phyloP scores from a whole-genome alignment of 345 rosid species.

The Citrus hindsii region DNA sequence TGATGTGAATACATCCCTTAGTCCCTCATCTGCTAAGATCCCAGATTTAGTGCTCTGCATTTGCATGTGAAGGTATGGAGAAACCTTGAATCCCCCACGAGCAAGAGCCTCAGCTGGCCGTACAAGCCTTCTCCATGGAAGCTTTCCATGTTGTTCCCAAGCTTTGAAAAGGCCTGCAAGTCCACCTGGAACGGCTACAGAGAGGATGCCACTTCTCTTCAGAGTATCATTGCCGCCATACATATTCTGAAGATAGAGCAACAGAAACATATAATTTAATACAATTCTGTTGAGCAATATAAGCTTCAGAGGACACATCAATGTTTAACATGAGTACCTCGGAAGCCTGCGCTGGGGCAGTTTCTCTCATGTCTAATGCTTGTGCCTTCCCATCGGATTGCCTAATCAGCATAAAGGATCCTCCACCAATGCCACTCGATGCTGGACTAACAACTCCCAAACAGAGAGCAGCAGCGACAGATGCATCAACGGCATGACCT shows the following conservation, averaged over 20 bases:
- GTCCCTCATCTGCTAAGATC: constrained; percentile 52
- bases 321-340: constrained; percentile 26
- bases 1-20: constrained; percentile 31
- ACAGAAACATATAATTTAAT: background rate
- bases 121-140: constrained; percentile 53
- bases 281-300: background rate
- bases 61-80: constrained; percentile 51
- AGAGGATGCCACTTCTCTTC: constrained; percentile 45
- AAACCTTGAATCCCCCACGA: constrained; percentile 41
- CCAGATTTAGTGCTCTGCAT: constrained; percentile 25
- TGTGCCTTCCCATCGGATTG: constrained; percentile 27
- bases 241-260: constrained; percentile 42
- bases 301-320: too few species aligned
- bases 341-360: constrained; percentile 54
- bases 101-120: constrained; percentile 49
- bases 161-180: constrained; percentile 51
- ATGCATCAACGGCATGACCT: constrained; percentile 60
- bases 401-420: constrained; percentile 47
- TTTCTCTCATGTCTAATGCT: constrained; percentile 58
- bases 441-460: constrained; percentile 63
- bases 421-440: constrained; percentile 66
- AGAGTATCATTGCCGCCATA: constrained; percentile 34
- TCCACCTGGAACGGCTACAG: constrained; percentile 61
- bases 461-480: constrained; percentile 52
- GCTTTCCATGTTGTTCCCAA: constrained; percentile 52